A percentile compares a stretch with the other conserved stretches of the same genome.
Conservation (phyloP, 2,329 filamentous ascomycete species). For the Pseudogymnoascus sp. region DNA sequence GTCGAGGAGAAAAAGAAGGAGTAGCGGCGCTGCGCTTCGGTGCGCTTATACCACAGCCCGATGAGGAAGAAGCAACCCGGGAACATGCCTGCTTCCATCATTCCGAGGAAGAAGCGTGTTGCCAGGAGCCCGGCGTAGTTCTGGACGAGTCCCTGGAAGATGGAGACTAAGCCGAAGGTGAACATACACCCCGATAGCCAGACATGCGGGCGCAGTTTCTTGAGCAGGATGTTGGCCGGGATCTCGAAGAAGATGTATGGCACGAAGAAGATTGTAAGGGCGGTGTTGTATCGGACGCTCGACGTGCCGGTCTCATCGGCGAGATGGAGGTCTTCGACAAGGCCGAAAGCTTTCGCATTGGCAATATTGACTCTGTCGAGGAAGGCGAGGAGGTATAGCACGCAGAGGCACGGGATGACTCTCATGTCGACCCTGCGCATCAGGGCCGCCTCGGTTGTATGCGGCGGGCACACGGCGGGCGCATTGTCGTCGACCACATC, state of each 20-base stretch:
- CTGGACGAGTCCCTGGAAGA: conserved; percentile 28
- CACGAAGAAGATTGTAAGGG: conserved; percentile 73
- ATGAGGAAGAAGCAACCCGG: conserved; percentile 67
- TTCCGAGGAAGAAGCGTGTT: conserved; percentile 77
- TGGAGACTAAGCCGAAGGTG: conserved; percentile 41
- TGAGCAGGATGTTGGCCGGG: conserved; percentile 64
- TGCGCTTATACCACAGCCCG: conserved; percentile 82
- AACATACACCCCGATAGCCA: conserved; percentile 68
- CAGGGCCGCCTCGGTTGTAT: conserved; percentile 48
- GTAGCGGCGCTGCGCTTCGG: conserved; percentile 84
- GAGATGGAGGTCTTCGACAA: conserved; percentile 55
- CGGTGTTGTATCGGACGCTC: conserved; percentile 60
- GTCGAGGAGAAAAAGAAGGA: conserved; percentile 88
- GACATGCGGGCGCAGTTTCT: conserved; percentile 55
- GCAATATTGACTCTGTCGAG: conserved; percentile 70
- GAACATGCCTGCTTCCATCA: conserved; percentile 70
- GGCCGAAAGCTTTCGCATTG: conserved; percentile 62
- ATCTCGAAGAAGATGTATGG: conserved; percentile 68
- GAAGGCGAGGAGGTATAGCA: conserved; percentile 65
- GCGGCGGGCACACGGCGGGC: conserved; percentile 23
- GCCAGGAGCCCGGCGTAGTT: conserved; percentile 70
- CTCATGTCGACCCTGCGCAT: conserved; percentile 62
- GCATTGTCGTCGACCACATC: conserved; percentile 20
- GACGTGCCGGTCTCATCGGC: conserved; percentile 22
- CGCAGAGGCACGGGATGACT: conserved; percentile 62